These are phyloP conservation scores for Vickermania ingenoplastis DNA, from an alignment of 208 protist species.

Conservation along the genomic window DNA sequence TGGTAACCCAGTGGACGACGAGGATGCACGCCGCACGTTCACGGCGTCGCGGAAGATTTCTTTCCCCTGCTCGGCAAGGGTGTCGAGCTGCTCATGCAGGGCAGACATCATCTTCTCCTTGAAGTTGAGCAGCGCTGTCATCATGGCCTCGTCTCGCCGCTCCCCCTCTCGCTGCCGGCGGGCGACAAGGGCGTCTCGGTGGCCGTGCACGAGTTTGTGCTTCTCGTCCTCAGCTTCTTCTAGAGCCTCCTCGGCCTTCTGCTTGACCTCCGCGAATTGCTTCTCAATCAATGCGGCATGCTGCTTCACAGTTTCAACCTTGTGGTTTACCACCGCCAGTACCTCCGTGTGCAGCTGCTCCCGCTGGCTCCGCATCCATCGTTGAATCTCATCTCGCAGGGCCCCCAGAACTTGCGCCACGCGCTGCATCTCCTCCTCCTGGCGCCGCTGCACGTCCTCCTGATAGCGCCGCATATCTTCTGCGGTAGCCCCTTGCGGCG, in stretches of 20 bases:
- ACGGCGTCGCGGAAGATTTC: too few species aligned
- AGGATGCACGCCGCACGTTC: too few species aligned
- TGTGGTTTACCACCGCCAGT: not conserved
- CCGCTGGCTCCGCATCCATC: not conserved
- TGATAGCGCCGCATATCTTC: too few species aligned
- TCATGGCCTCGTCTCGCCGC: not conserved
- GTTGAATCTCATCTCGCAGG: not conserved
- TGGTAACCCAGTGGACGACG: too few species aligned
- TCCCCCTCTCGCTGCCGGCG: not conserved
- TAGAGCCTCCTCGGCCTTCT: not conserved
- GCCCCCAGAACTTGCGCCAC: not conserved
- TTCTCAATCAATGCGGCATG: not conserved
- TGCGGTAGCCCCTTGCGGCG: not conserved
- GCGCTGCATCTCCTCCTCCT: not conserved
- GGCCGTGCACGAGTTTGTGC: not conserved
- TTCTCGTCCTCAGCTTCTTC: not conserved
- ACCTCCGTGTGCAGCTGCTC: not conserved
- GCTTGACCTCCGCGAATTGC: not conserved
- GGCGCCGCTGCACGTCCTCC: not conserved
- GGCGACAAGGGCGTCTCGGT: not conserved
- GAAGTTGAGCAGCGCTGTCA: not conserved
- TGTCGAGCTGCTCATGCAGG: not conserved
- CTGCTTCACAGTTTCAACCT: not conserved
- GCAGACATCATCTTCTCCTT: not conserved
- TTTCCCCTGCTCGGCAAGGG: not conserved